Evolutionary conservation across 495 filamentous ascomycete species (phyloP), one percentile per base, ranked within the genome.

Genomic region (Podospora sp.): DNA sequence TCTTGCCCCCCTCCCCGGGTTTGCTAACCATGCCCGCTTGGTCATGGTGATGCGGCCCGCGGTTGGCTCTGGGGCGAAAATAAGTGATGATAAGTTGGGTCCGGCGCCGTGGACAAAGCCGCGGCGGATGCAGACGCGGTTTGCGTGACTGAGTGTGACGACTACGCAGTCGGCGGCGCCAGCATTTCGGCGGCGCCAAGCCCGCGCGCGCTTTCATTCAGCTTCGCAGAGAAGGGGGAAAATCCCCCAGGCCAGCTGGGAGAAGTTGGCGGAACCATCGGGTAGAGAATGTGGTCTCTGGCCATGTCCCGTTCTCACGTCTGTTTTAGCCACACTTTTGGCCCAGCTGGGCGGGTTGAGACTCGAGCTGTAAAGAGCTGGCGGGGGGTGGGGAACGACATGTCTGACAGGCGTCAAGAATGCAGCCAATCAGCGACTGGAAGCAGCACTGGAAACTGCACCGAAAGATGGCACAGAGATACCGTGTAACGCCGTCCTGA

Each of bases 281-380:
- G 49, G 40, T 14, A n/a, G 27, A 58, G 36, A 65, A 24, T 24
- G 24, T 65, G 65, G 55, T 52, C 51, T 66, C 46, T 27, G 26
- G 56, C 29, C 3, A 57, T 27, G 22, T 61, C 24, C 62, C 27
- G 55, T 63, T 62, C 72, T 61, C 67, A 68, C 67, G 49, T 69
- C 65, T 73, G 65, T 68, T 73, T 69, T 73, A 71, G 26, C 72
- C 69, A 69, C 40, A 53, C 21, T 35, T 62, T 58, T 26, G 46
- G 35, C 27, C 61, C 51, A 68, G 61, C 49, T 68, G 66, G 67
- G 22, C 50, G 62, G 40, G 50, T 36, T 22, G 35, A 50, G 20
- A 60, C 29, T 25, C 33, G 53, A 24, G 18, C 26, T 50, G 25
- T 18, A 26, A 22, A 46, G 40, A 36, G 50, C 18, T 56, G 24